A percentile compares a stretch with the other conserved stretches of the same genome.
These are phyloP conservation scores for Cicer arietinum DNA, from an alignment of 306 rosid species.

Conservation along the genomic window DNA sequence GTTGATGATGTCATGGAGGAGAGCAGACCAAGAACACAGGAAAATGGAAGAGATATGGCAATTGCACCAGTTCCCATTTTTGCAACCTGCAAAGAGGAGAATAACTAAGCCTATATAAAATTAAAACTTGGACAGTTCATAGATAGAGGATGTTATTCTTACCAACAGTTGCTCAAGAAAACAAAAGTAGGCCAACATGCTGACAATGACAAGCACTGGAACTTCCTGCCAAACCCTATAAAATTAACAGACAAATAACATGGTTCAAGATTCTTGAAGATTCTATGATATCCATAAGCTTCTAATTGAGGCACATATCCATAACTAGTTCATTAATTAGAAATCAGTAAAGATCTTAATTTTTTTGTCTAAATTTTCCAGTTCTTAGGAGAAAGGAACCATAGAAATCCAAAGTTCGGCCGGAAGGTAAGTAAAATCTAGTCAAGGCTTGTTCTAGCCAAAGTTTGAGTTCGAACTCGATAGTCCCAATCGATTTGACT, in stretches of 20 bases:
- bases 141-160: slow-evolving; percentile 45
- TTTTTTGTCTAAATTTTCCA: no score
- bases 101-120: slow-evolving; percentile 35
- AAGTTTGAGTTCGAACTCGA: no score
- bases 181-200: slow-evolving; percentile 98
- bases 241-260: slow-evolving; percentile 45
- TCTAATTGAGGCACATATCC: slow-evolving; percentile 1
- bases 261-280: slow-evolving; percentile 35
- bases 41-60: slow-evolving; percentile 96
- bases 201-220: slow-evolving; percentile 91
- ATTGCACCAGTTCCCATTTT: slow-evolving; percentile 91
- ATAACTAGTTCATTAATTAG: slow-evolving; percentile 3
- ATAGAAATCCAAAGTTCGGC: no score
- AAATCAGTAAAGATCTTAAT: slow-evolving; percentile 17
- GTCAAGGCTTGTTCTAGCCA: no score
- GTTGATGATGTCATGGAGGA: slow-evolving; percentile 97
- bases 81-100: slow-evolving; percentile 64
- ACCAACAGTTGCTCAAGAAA: slow-evolving; percentile 98
- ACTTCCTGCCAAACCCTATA: slow-evolving; percentile 96
- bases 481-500: no score
- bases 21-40: slow-evolving; percentile 92
- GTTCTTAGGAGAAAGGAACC: no score
- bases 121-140: slow-evolving; percentile 33
- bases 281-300: slow-evolving; percentile 17
- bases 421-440: no score